Percentiles rank a stretch among this genome's conserved stretches.
phyloP scores from a whole-genome alignment of 345 rosid species.

The Aurinia saxatilis region DNA sequence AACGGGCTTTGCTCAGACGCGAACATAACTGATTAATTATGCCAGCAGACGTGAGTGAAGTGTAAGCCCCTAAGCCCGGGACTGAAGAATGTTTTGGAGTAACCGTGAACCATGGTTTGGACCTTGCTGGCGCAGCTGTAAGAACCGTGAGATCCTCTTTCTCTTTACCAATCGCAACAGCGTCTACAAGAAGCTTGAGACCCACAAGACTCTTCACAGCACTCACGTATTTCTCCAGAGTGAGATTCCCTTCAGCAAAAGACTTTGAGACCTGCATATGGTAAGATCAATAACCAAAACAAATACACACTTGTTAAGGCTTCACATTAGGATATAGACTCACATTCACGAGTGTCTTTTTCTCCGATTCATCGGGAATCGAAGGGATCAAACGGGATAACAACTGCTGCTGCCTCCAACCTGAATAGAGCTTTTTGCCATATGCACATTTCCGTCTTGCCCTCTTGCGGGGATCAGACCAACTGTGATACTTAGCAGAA shows the following conservation, averaged over 20 bases:
- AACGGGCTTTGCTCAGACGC: constrained; percentile 68
- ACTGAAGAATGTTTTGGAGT: constrained; percentile 24
- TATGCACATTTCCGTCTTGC: constrained; percentile 36
- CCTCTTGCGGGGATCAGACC: constrained; percentile 51
- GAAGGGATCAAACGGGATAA: constrained; percentile 51
- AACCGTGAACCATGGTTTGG: constrained; percentile 34
- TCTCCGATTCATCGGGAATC: constrained; percentile 35
- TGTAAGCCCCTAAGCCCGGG: constrained; percentile 29
- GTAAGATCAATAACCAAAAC: constrained; percentile 18
- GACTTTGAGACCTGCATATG: constrained; percentile 48
- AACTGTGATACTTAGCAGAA: constrained; percentile 40
- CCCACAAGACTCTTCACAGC: constrained; percentile 43
- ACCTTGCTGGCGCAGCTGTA: constrained; percentile 35
- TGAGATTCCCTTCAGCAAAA: constrained; percentile 47
- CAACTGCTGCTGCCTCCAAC: constrained; percentile 69
- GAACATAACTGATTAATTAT: constrained; percentile 44
- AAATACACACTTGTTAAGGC: not conserved
- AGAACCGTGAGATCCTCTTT: constrained; percentile 57
- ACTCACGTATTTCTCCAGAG: constrained; percentile 39
- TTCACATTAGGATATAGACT: constrained; percentile 15
- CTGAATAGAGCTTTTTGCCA: constrained; percentile 56
- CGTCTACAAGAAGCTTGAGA: constrained; percentile 45
- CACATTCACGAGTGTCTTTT: constrained; percentile 23
- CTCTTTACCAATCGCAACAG: constrained; percentile 64
- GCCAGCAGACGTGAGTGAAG: constrained; percentile 46